Evolutionary conservation across 805 yeast species (phyloP), one percentile per base, ranked within the genome.

Genomic region (Metschnikowia corniflorae): DNA sequence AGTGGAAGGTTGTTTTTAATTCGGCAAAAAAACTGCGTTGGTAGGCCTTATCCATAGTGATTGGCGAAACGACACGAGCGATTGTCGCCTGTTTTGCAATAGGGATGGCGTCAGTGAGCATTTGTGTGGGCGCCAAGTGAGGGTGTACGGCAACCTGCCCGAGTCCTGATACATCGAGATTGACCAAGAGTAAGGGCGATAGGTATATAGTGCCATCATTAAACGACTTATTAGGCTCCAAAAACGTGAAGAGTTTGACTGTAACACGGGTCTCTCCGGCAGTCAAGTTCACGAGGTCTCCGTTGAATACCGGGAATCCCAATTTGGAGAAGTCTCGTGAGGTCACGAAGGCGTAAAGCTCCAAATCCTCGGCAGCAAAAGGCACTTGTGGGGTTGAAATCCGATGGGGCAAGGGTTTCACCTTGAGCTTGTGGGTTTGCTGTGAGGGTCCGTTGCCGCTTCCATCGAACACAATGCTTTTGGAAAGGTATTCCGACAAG

Each of bases 61-160:
- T 64, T 0, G 87, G 85, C 0, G 91, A 78, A 1, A 83, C 76
- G 0, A 86, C 68, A 40, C 91, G 65, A 0, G 86, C 71, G 4
- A 86, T 68, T 0, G 80, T 78, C 6, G 84, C 78, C 15, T 80
- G 75, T 22, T 71, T 70, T 0, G 93, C 93, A 15, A 73, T 53
- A 56, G 79, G 52, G 60, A 61, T 24, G 28, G 61, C 29, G 3
- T 54, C 48, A 5, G 70, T 50, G 14, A 61, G 53, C 24, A 3
- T n/a, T 15, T 26, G 22, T 13, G 31, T 23, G 2, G 37, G 16
- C 6, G 33, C 13, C 1, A 26, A 25, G 36, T 49, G 33, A 27
- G 53, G 56, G 33, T 40, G 54, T 40, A 60, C 41, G 17, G 39
- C 37, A n/a, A 55, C 54, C 3, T 26, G 16, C 6, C 29, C 22